Conservation (phyloP, 257 asterid genomes). For the Thymus quinquecostatus region DNA sequence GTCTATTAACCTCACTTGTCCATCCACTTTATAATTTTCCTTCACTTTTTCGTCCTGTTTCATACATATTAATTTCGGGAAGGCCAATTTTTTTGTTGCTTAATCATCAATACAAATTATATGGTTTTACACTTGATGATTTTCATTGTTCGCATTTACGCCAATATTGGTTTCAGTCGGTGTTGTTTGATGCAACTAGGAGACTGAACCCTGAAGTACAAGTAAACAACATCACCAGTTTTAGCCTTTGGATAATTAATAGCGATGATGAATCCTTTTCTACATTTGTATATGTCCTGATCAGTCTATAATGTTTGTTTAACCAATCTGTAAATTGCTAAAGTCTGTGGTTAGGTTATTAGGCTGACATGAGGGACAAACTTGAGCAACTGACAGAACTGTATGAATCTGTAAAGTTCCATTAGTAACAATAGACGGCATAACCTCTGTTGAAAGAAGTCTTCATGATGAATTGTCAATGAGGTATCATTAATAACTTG, state of each 20-base stretch:
- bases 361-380: background rate
- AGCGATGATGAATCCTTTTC: background rate
- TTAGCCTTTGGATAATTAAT: background rate
- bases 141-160: background rate
- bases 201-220: no score
- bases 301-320: background rate
- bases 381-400: background rate
- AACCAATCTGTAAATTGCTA: background rate
- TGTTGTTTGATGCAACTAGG: no score
- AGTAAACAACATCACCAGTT: background rate
- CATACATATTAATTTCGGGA: background rate
- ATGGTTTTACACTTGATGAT: background rate
- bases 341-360: background rate
- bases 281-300: background rate
- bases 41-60: constrained; percentile 2
- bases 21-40: background rate
- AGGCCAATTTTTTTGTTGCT: background rate
- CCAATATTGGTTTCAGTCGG: background rate
- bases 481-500: background rate
- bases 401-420: background rate
- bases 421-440: background rate
- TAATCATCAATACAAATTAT: background rate
- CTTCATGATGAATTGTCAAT: background rate
- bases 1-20: background rate
- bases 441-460: background rate